Evolutionary conservation across 495 filamentous ascomycete species (phyloP).

Genomic region (Parachaetomium inaequale): DNA sequence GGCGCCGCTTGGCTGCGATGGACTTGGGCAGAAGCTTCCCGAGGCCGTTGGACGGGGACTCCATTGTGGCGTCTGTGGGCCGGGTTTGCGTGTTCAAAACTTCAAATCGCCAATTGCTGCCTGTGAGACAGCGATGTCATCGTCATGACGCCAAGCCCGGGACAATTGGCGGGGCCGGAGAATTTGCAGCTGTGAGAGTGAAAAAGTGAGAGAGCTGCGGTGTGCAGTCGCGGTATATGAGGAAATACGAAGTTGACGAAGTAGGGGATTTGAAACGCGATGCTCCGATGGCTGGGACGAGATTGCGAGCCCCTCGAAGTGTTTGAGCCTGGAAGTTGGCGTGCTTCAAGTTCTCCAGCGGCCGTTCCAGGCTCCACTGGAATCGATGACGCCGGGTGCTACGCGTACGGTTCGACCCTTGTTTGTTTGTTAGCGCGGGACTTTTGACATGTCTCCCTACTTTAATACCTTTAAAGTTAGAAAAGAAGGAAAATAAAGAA

Average conservation of each 20-base stretch:
- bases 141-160: conserved; percentile 8
- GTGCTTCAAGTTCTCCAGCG: background rate
- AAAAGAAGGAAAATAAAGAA: too few species aligned
- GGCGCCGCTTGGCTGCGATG: conserved; percentile 42
- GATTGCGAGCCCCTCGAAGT: background rate
- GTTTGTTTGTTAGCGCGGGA: too few species aligned
- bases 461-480: too few species aligned
- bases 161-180: background rate
- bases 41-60: conserved; percentile 37
- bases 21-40: conserved; percentile 49
- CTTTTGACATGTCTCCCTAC: too few species aligned
- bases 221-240: background rate
- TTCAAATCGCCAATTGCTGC: background rate
- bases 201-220: background rate
- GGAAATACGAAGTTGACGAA: background rate
- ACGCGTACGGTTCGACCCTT: too few species aligned
- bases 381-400: too few species aligned
- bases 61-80: conserved; percentile 22
- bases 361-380: background rate
- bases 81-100: background rate
- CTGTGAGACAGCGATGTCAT: conserved; percentile 10
- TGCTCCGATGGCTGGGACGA: background rate
- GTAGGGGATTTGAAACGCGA: background rate
- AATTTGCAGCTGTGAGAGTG: background rate
- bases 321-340: conserved; percentile 6